phyloP scores from a whole-genome alignment of 108 stramenopile species.

The Bacterosira constricta region DNA sequence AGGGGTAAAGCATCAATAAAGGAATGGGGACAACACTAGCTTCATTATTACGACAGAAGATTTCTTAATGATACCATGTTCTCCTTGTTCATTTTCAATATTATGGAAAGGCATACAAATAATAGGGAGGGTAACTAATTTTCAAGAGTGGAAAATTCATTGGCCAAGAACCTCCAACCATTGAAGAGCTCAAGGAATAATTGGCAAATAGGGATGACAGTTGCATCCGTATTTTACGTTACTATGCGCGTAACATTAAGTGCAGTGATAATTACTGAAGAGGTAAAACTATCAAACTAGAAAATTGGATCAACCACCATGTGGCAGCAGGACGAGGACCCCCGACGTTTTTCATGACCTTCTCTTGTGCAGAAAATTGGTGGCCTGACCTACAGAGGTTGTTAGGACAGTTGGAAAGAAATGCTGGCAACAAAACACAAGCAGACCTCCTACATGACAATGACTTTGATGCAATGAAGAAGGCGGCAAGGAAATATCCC shows the following conservation, averaged over 20 bases:
- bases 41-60: slow-evolving; percentile 22
- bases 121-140: slow-evolving; percentile 7
- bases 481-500: too few relatives aligned
- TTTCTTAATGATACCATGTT: slow-evolving; percentile 8
- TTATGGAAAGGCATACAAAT: slow-evolving; percentile 1
- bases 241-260: background rate
- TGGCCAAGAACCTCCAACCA: background rate
- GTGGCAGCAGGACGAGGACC: slow-evolving; percentile 13
- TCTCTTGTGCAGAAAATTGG: slow-evolving; percentile 40
- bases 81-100: slow-evolving; percentile 3
- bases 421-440: background rate
- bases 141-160: background rate
- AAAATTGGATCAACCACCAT: slow-evolving; percentile 30
- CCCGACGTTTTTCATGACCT: slow-evolving; percentile 26
- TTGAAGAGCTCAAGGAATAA: too few relatives aligned
- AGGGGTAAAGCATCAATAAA: background rate
- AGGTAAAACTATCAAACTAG: background rate
- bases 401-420: background rate
- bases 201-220: background rate
- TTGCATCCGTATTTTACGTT: background rate
- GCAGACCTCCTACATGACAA: background rate
- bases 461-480: too few relatives aligned
- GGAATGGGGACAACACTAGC: slow-evolving; percentile 12
- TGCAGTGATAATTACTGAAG: slow-evolving; percentile 19
- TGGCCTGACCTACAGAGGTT: slow-evolving; percentile 30